Evolutionary conservation across 345 rosid genomes (phyloP).

Genomic region (Triadica sebifera): DNA sequence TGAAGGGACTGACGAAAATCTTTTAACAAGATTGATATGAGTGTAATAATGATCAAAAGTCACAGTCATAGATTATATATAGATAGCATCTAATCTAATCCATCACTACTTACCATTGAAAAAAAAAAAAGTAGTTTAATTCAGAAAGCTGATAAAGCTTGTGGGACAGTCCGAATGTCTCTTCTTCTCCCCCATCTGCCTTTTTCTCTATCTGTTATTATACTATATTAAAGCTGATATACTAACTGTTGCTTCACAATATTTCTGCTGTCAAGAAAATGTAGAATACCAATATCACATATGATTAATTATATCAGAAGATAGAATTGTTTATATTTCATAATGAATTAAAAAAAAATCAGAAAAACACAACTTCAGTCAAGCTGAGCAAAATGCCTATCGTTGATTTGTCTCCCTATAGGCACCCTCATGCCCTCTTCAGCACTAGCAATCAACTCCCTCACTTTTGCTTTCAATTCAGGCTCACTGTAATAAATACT

Average conservation of each 20-base stretch:
- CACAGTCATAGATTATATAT: not conserved
- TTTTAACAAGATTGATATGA: constrained; percentile 14
- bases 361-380: too few species aligned
- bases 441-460: too few species aligned
- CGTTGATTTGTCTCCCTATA: constrained; percentile 17
- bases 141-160: constrained; percentile 21
- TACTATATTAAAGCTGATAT: too few species aligned
- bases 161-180: constrained; percentile 39
- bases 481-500: too few species aligned
- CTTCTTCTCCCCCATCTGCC: not conserved
- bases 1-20: constrained; percentile 17
- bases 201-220: too few species aligned
- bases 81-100: constrained; percentile 10
- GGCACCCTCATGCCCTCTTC: too few species aligned
- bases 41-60: constrained; percentile 20
- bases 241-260: not conserved
- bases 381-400: constrained; percentile 11
- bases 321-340: too few species aligned
- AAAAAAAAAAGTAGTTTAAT: not conserved
- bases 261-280: not conserved
- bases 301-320: too few species aligned
- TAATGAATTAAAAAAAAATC: too few species aligned
- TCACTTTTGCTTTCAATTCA: too few species aligned
- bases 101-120: constrained; percentile 13
- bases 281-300: too few species aligned